Percentiles rank a stretch among this genome's conserved stretches.
Evolutionary conservation across 768 basidiomycete genomes (phyloP).

Genomic region (Xerocomellus chrysenteron): DNA sequence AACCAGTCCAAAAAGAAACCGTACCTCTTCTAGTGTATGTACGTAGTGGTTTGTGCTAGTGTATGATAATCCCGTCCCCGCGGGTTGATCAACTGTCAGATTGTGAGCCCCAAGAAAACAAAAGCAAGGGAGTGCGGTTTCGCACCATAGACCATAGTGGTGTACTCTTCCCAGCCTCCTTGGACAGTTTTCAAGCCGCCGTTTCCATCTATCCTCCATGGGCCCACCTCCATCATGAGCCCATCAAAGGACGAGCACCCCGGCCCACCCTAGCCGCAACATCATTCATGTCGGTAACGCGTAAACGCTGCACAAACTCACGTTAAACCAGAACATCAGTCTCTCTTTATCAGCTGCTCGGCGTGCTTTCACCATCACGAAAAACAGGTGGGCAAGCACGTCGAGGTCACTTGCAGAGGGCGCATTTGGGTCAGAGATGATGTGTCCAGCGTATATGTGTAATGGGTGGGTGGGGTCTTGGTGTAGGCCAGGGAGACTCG

Average conservation of each 20-base stretch:
- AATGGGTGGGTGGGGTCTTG: conserved; percentile 69
- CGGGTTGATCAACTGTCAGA: conserved; percentile 89
- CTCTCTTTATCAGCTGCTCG: conserved; percentile 87
- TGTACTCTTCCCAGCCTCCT: conserved; percentile 98
- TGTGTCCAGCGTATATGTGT: conserved; percentile 82
- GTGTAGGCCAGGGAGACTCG: conserved; percentile 70
- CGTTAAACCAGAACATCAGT: conserved; percentile 97
- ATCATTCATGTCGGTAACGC: not conserved
- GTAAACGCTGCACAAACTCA: conserved; percentile 34
- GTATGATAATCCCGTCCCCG: conserved; percentile 93
- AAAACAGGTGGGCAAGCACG: conserved; percentile 79
- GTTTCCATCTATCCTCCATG: conserved; percentile 76
- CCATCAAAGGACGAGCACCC: conserved; percentile 98
- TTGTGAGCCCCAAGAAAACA: conserved; percentile 8
- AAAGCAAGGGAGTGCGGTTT: conserved; percentile 7
- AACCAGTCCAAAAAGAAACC: conserved; percentile 11
- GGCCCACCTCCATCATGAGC: conserved; percentile 97
- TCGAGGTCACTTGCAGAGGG: conserved; percentile 50
- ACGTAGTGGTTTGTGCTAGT: conserved; percentile 83
- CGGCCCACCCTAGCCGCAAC: conserved; percentile 72
- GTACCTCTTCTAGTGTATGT: conserved; percentile 70
- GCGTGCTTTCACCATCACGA: conserved; percentile 86
- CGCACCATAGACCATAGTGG: conserved; percentile 89
- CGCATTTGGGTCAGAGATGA: conserved; percentile 72
- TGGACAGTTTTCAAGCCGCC: conserved; percentile 71